Base-by-base conservation (phyloP, 2,329 filamentous ascomycete genomes). In the Aspergillus transmontanensis region DNA sequence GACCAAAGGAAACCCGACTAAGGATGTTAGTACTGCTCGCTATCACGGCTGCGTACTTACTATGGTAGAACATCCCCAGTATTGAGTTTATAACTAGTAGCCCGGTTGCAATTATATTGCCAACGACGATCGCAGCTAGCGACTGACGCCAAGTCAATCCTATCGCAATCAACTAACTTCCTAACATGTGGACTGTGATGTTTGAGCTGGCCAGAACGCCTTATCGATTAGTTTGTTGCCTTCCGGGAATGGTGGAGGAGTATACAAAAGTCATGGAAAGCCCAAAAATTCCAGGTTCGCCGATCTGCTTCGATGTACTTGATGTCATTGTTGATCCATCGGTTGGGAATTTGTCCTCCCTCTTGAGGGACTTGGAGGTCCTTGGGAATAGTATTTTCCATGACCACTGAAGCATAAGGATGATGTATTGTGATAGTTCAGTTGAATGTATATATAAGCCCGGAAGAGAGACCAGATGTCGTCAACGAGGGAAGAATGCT, bases 301-400 rank as follows among this genome's bases (percentile, higher is more conserved):
- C 80, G 73, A 50, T 68, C 76, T 1, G 75, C 69, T 62, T 82
- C 81, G 32, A 83, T 78, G 11, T 83, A 83, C 3, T 82, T 80
- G 61, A 85, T 82, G 67, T 85, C 83, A 65, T 85, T 78, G 68
- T 85, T 85, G 56, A 75, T 73, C 76, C 76, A 79, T 66, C 70
- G 69, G 61, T 73, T 60, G 58, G 62, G 19, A 2, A 16, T 39
- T 6, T 26, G 21, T 12, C 28, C 60, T 21, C 46, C 39, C 7
- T 55, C 36, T 3, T 41, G 32, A 3, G 21, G 32, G 9, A 60
- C 32, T 19, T 28, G 41, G n/a, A 48, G n/a, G 30, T 32, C 28
- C 5, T 46, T 30, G 4, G 55, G n/a, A 26, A 60, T 55, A 4
- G 11, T 3, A 2, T 30, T 32, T 39, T 9, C 3, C 39, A 41